phyloP scores from a whole-genome alignment of 441 rosid species.

The Eutrema salsugineum region DNA sequence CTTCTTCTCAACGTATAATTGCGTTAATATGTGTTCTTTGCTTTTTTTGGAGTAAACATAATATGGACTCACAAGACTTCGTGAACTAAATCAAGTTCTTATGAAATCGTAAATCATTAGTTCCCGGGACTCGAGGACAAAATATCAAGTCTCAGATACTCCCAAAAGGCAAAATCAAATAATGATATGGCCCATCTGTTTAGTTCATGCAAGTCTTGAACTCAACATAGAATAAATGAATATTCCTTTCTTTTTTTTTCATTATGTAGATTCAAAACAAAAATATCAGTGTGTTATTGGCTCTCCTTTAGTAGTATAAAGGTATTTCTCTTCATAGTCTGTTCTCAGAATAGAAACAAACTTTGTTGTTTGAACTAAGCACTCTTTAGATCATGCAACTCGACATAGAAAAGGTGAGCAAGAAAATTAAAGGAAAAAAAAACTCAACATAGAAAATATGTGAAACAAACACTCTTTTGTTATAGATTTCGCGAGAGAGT shows the following conservation, averaged over 20 bases:
- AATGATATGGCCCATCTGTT: not conserved
- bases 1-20: not conserved
- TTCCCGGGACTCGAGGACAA: not conserved
- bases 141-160: not conserved
- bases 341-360: too few species aligned
- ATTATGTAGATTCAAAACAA: too few species aligned
- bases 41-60: not conserved
- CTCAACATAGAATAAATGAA: not conserved
- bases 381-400: too few species aligned
- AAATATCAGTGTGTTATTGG: too few species aligned
- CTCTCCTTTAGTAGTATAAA: too few species aligned
- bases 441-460: not conserved
- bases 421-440: too few species aligned
- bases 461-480: not conserved
- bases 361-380: too few species aligned
- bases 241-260: too few species aligned
- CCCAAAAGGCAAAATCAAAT: not conserved
- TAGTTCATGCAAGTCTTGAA: not conserved
- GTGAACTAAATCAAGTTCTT: not conserved
- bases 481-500: not conserved
- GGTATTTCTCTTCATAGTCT: too few species aligned
- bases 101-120: not conserved
- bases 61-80: not conserved
- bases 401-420: too few species aligned
- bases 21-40: not conserved